Percentiles rank a stretch among this genome's conserved stretches.
These are phyloP conservation scores for Starmerella bombicola DNA, from an alignment of 805 yeast species.

Conservation along the genomic window DNA sequence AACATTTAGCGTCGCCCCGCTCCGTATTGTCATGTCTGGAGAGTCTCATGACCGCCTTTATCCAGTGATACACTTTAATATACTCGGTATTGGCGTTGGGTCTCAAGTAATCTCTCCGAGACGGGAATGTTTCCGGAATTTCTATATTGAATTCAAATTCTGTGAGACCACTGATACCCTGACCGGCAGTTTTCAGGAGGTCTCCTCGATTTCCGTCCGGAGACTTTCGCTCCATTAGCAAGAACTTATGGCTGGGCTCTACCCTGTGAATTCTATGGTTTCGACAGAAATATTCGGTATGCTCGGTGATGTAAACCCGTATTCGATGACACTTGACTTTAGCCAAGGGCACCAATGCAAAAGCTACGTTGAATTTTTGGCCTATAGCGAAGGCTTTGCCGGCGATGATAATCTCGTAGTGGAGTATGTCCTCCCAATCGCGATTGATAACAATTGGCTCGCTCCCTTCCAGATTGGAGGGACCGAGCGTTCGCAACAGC, in stretches of 20 bases:
- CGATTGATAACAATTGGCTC: conserved; percentile 86
- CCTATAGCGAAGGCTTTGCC: conserved; percentile 80
- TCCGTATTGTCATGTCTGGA: conserved; percentile 46
- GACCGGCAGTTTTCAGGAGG: conserved; percentile 22
- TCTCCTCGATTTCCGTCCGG: conserved; percentile 24
- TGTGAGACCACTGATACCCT: conserved; percentile 32
- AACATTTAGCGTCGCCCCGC: conserved; percentile 61
- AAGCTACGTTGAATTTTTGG: conserved; percentile 70
- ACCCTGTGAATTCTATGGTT: conserved; percentile 79
- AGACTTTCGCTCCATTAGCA: conserved; percentile 56
- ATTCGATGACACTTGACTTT: conserved; percentile 79
- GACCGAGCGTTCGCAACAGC: conserved; percentile 65
- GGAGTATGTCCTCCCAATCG: conserved; percentile 87
- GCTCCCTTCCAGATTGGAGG: conserved; percentile 68
- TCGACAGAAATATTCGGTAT: conserved; percentile 77
- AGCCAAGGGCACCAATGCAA: conserved; percentile 73
- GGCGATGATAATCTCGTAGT: conserved; percentile 82
- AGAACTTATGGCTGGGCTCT: conserved; percentile 75
- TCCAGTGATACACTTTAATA: conserved; percentile 90
- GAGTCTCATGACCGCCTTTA: conserved; percentile 72
- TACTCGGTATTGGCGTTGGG: conserved; percentile 75
- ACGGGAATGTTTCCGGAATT: conserved; percentile 58
- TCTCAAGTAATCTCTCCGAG: conserved; percentile 45
- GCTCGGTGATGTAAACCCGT: conserved; percentile 75
- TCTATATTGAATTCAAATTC: conserved; percentile 80